Evolutionary conservation across 345 rosid genomes (phyloP).

Genomic region (Conringia planisiliqua): DNA sequence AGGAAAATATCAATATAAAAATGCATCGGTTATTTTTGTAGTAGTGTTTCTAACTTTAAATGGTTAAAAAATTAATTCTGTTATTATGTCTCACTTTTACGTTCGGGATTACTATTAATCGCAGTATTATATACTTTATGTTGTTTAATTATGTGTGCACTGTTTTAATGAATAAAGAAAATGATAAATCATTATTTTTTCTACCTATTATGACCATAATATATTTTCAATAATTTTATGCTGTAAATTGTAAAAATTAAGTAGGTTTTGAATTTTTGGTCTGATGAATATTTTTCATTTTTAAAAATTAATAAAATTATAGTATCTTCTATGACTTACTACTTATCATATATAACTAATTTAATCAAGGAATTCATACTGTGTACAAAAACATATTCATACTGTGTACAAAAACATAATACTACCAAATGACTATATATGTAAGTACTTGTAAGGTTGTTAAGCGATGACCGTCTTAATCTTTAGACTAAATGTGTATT

Average conservation of each 20-base stretch:
- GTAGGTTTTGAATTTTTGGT: not conserved
- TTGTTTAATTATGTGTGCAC: not conserved
- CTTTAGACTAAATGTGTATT: not conserved
- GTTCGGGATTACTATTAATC: not conserved
- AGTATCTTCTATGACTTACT: not conserved
- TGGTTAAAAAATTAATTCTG: conserved; percentile 16
- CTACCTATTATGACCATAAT: not conserved
- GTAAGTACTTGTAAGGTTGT: not conserved
- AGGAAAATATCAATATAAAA: conserved; percentile 18
- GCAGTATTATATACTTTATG: not conserved
- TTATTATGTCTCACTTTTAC: conserved; percentile 19
- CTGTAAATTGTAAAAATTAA: not conserved
- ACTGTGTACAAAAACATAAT: not conserved
- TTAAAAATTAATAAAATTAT: not conserved
- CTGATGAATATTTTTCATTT: no score
- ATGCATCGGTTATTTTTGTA: conserved; percentile 5
- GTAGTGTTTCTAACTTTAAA: not conserved
- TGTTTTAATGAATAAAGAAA: not conserved
- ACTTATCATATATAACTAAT: not conserved
- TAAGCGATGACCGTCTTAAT: not conserved
- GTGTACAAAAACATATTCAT: not conserved
- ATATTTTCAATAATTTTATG: not conserved
- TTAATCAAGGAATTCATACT: not conserved
- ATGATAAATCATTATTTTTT: not conserved
- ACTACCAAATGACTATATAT: not conserved